Evolutionary conservation across 1,139 yeast genomes (phyloP).

Genomic region (Geotrichum reessii): DNA sequence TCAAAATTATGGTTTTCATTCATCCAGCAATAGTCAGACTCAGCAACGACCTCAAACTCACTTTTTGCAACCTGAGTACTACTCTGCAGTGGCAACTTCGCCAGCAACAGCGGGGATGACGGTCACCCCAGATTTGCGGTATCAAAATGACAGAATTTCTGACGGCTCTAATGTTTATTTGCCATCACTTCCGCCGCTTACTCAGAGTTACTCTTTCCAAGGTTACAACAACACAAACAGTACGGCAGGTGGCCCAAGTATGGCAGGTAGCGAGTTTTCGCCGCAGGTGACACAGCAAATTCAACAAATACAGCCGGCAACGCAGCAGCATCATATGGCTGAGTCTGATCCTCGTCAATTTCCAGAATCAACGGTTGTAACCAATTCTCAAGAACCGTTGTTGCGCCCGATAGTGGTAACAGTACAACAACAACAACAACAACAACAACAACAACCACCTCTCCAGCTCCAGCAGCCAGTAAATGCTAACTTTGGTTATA

Average conservation of each 20-base stretch:
- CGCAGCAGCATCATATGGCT: neutral
- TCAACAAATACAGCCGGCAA: neutral
- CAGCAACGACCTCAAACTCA: neutral
- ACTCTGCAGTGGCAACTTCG: neutral
- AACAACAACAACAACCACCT: constrained; percentile 6
- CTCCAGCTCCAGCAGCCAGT: constrained; percentile 12
- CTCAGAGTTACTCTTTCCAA: constrained; percentile 9
- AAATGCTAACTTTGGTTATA: constrained; percentile 1
- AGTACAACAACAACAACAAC: constrained; percentile 1
- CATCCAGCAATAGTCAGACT: neutral
- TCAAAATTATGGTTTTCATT: neutral
- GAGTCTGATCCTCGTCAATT: constrained; percentile 5
- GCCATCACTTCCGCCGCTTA: constrained; percentile 14
- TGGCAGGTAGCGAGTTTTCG: constrained; percentile 1
- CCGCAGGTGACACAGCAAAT: neutral
- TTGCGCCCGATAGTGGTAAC: constrained; percentile 6
- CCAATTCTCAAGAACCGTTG: constrained; percentile 6
- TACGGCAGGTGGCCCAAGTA: neutral
- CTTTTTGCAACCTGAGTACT: constrained; percentile 7
- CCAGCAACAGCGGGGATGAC: neutral
- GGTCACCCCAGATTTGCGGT: neutral
- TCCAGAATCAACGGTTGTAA: neutral
- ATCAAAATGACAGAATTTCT: neutral
- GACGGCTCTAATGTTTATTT: constrained; percentile 7
- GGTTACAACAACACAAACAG: constrained; percentile 5